Evolutionary conservation across 306 rosid genomes (phyloP).

Genomic region (Aeschynomene evenia): DNA sequence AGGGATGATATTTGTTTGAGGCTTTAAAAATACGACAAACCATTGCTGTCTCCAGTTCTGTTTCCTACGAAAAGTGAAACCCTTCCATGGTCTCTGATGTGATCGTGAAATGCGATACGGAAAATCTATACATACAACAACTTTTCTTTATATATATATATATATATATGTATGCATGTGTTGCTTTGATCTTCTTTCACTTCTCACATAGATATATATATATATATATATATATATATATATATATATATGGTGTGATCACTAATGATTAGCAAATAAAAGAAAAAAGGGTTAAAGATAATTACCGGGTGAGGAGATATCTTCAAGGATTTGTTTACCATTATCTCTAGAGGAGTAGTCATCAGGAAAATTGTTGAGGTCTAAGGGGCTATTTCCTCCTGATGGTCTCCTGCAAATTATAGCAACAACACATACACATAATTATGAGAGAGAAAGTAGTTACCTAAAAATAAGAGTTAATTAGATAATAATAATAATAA

Average conservation of each 20-base stretch:
- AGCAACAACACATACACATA: slow-evolving; percentile 26
- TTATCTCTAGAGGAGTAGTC: slow-evolving; percentile 51
- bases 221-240: too few relatives aligned
- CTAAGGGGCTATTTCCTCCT: slow-evolving; percentile 75
- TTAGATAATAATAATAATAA: too few relatives aligned
- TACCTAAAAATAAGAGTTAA: too few relatives aligned
- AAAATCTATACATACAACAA: too few relatives aligned
- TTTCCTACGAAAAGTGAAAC: slow-evolving; percentile 24
- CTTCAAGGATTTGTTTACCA: slow-evolving; percentile 63
- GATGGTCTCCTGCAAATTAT: slow-evolving; percentile 85
- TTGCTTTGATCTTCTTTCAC: slow-evolving; percentile 9
- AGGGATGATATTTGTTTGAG: not conserved
- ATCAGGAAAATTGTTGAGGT: slow-evolving; percentile 92
- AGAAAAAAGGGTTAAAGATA: not conserved
- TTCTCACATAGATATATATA: too few relatives aligned
- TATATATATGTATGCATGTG: too few relatives aligned
- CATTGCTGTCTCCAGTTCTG: slow-evolving; percentile 11
- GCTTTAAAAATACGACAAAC: not conserved
- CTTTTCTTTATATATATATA: too few relatives aligned
- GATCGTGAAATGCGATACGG: not conserved
- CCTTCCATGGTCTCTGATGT: slow-evolving; percentile 5
- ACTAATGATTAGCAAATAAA: not conserved
- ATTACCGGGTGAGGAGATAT: slow-evolving; percentile 45
- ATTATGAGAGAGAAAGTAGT: slow-evolving; percentile 1
- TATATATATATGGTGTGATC: not conserved